Percentiles rank a stretch among this genome's conserved stretches.
These are phyloP conservation scores for Rusavskia elegans DNA, from an alignment of 495 filamentous ascomycete genomes.

Conservation along the genomic window DNA sequence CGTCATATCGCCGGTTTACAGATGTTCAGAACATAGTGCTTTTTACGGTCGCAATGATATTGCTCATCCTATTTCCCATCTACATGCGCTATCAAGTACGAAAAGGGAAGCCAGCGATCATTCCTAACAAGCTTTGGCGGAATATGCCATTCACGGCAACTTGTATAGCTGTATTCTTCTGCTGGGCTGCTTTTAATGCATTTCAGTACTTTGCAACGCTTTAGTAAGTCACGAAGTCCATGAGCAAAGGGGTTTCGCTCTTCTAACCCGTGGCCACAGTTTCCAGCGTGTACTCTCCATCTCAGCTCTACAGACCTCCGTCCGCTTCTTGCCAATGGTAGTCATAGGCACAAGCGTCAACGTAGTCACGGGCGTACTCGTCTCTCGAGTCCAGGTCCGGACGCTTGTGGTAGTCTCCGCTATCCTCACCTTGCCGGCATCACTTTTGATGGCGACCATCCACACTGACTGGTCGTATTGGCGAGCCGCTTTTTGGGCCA, in stretches of 20 bases:
- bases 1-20: no score
- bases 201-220: conserved; percentile 33
- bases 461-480: conserved; percentile 17
- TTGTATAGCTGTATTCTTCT: conserved; percentile 35
- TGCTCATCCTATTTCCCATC: no score
- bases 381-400: conserved; percentile 12
- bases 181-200: conserved; percentile 33
- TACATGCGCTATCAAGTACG: no score
- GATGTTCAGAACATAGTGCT: no score
- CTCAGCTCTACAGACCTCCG: conserved; percentile 22
- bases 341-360: conserved; percentile 14
- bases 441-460: conserved; percentile 22
- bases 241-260: no score
- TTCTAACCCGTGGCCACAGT: not conserved
- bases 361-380: conserved; percentile 10
- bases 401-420: conserved; percentile 9
- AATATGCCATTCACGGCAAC: conserved; percentile 30
- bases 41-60: no score
- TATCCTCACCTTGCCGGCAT: conserved; percentile 8
- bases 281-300: conserved; percentile 35
- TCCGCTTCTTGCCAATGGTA: conserved; percentile 17
- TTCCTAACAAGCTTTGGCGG: no score
- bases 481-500: conserved; percentile 14
- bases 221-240: conserved; percentile 10
- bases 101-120: no score